phyloP scores from a whole-genome alignment of 345 rosid genomes.

The Lumnitzera racemosa region DNA sequence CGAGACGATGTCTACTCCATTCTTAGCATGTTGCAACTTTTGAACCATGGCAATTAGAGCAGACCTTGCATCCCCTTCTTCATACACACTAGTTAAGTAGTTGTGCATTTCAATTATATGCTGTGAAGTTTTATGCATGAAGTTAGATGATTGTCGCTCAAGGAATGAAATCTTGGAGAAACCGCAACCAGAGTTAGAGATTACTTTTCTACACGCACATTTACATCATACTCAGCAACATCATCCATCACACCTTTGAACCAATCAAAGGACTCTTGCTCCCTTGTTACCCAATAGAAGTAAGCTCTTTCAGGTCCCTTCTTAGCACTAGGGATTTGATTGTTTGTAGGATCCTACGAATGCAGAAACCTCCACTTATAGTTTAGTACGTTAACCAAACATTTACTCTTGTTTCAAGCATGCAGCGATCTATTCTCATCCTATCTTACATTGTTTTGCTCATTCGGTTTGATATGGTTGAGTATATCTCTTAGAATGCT shows the following conservation, averaged over 20 bases:
- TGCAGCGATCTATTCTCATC: not conserved
- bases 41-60: constrained; percentile 94
- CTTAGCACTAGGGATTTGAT: not conserved
- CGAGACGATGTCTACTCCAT: constrained; percentile 86
- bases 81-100: constrained; percentile 87
- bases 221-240: constrained; percentile 61
- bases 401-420: not conserved
- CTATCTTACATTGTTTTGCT: not conserved
- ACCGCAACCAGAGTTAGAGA: not conserved
- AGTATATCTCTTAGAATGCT: constrained; percentile 90
- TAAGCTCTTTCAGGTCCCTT: constrained; percentile 64
- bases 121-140: constrained; percentile 22
- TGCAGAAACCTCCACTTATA: no score
- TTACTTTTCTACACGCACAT: constrained; percentile 25
- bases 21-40: constrained; percentile 86
- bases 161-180: not conserved
- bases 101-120: constrained; percentile 92
- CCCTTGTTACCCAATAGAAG: constrained; percentile 96
- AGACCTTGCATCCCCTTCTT: constrained; percentile 96
- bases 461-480: constrained; percentile 34
- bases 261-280: constrained; percentile 94
- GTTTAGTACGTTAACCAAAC: not conserved
- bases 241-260: constrained; percentile 98
- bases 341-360: not conserved
- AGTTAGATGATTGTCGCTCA: not conserved